phyloP scores from a whole-genome alignment of 192 early-diverging fungal genomes.

The Coemansia sp. region DNA sequence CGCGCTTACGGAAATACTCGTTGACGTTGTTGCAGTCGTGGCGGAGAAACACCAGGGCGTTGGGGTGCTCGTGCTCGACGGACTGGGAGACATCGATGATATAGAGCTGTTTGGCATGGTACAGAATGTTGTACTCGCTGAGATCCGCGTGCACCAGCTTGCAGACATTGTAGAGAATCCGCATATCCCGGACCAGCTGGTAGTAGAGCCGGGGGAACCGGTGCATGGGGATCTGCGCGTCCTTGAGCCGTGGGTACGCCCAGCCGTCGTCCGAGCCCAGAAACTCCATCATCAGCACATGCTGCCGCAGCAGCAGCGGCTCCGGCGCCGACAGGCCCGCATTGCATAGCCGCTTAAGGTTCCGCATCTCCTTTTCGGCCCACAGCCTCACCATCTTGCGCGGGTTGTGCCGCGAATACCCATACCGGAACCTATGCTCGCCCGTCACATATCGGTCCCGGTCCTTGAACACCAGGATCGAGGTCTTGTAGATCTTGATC shows the following conservation, averaged over 20 bases:
- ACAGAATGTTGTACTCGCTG: conserved; percentile 95
- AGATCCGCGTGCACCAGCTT: conserved; percentile 96
- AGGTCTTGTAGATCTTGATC: conserved; percentile 98
- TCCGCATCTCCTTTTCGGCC: conserved; percentile 99
- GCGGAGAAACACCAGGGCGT: conserved; percentile 91
- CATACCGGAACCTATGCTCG: conserved; percentile 93
- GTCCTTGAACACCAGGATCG: conserved; percentile 97
- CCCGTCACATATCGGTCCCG: conserved; percentile 96
- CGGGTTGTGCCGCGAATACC: conserved; percentile 90
- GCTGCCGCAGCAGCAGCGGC: conserved; percentile 80
- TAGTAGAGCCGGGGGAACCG: conserved; percentile 74
- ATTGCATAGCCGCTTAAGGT: conserved; percentile 83
- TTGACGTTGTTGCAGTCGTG: conserved; percentile 93
- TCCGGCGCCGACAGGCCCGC: conserved; percentile 90
- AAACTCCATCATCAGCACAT: conserved; percentile 95
- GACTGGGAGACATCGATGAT: conserved; percentile 99
- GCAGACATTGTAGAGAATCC: conserved; percentile 89
- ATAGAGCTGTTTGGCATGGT: conserved; percentile 76
- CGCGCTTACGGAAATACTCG: conserved; percentile 85
- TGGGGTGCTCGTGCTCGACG: conserved; percentile 97
- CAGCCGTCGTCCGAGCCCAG: conserved; percentile 89
- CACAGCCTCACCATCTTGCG: conserved; percentile 98
- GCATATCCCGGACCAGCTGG: conserved; percentile 83
- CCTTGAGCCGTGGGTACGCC: conserved; percentile 92
- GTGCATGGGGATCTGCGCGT: conserved; percentile 75